Percentiles rank a stretch among this genome's conserved stretches.
phyloP scores from a whole-genome alignment of 108 stramenopile genomes.

The Skeletonema tropicum region DNA sequence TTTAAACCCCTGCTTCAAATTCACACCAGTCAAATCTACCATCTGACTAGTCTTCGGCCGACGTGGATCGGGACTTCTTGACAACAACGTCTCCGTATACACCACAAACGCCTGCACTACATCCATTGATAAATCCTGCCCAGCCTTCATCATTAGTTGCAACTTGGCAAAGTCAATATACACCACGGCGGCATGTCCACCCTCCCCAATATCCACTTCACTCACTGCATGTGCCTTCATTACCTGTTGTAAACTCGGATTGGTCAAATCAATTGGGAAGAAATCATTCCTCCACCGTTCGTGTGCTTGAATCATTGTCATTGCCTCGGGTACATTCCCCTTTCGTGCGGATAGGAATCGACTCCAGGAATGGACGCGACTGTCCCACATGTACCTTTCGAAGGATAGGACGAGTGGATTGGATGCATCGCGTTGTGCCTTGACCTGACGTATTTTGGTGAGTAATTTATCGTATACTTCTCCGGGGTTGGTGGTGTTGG shows the following conservation, averaged over 20 bases:
- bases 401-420: slow-evolving; percentile 63
- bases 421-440: slow-evolving; percentile 37
- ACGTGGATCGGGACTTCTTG: slow-evolving; percentile 64
- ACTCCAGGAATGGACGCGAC: slow-evolving; percentile 77
- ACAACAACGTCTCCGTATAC: slow-evolving; percentile 76
- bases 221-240: slow-evolving; percentile 67
- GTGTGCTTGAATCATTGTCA: slow-evolving; percentile 79
- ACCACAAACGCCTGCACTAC: slow-evolving; percentile 82
- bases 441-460: slow-evolving; percentile 60
- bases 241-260: slow-evolving; percentile 61
- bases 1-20: slow-evolving; percentile 68
- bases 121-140: slow-evolving; percentile 54
- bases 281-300: slow-evolving; percentile 71
- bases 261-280: slow-evolving; percentile 84
- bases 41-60: slow-evolving; percentile 70
- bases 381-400: slow-evolving; percentile 82
- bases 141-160: slow-evolving; percentile 36
- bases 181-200: slow-evolving; percentile 60
- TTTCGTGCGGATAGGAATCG: slow-evolving; percentile 77
- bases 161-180: slow-evolving; percentile 84
- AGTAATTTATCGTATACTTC: slow-evolving; percentile 46
- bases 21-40: slow-evolving; percentile 77
- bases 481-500: slow-evolving; percentile 22
- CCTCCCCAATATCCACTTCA: slow-evolving; percentile 58
- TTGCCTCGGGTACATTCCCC: slow-evolving; percentile 74